phyloP scores from a whole-genome alignment of 2,329 filamentous ascomycete genomes.

The Neofusicoccum cordaticola region DNA sequence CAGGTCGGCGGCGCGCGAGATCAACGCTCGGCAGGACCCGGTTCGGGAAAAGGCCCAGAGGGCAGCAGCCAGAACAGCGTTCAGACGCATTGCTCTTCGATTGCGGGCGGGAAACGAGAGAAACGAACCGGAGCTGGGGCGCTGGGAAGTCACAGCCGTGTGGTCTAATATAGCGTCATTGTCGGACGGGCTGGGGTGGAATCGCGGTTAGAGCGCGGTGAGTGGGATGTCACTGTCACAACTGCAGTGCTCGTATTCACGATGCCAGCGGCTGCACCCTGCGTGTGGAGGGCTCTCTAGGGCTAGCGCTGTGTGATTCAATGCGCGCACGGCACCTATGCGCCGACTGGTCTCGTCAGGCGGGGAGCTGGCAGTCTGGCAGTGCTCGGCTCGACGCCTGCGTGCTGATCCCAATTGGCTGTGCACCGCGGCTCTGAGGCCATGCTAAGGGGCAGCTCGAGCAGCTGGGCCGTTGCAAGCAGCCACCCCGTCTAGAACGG shows the following conservation, averaged over 20 bases:
- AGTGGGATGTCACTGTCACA: not conserved
- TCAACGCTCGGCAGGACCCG: not conserved
- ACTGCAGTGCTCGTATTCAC: not conserved
- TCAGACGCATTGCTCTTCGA: not conserved
- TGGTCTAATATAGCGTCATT: not conserved
- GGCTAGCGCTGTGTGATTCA: not conserved
- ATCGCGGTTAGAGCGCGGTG: not conserved
- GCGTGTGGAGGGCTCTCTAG: not conserved
- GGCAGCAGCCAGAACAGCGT: not conserved
- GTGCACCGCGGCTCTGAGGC: no score
- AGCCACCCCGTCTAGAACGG: not conserved
- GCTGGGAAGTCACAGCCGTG: not conserved
- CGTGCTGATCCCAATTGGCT: no score
- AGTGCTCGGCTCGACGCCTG: no score
- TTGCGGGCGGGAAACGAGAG: not conserved
- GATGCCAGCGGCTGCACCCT: not conserved
- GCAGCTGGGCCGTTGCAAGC: not conserved
- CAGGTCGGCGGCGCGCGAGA: not conserved
- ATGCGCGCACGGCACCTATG: not conserved
- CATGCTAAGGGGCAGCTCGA: no score
- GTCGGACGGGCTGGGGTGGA: not conserved
- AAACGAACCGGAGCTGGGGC: not conserved
- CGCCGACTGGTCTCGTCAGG: not conserved
- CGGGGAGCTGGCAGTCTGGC: no score
- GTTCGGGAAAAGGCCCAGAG: not conserved